Evolutionary conservation across 331 rosid species (phyloP), one percentile per base, ranked within the genome.

Genomic region (Spiraea crenata): DNA sequence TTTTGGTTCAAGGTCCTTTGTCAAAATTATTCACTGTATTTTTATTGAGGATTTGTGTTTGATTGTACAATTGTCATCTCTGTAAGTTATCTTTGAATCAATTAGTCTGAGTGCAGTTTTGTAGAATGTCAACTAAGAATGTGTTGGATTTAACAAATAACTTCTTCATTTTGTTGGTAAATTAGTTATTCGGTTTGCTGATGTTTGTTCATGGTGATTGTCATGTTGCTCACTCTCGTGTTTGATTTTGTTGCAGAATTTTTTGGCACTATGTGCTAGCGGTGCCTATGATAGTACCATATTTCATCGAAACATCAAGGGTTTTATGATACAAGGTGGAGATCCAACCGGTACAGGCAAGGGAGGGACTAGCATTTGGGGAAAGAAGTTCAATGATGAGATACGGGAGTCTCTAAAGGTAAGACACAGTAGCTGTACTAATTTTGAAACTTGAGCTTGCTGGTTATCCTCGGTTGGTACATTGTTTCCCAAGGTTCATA

Each of bases 321-420:
- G 97, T n/a, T 93, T 93, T 61, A 93, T 93, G 97, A 93, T 93
- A 70, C 99, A 93, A 91, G 99, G 99, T 39, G 99, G 99, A 62
- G 99, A 93, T 55, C 97, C 97, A 57, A 85, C 97, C 38, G 99
- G 99, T 54, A 93, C 99, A 0, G 99, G 96, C 78, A 93, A 91
- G 71, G 97, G 95, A 5, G 99, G 97, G 12, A 91, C 91, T 63
- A 87, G 99, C 42, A 91, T 91, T 38, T 93, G 97, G 99, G 96
- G 97, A 54, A 93, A 91, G 81, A 93, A 93, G 73, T 93, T 89
- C 79, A 91, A 87, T 3, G 97, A 93, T n/a, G 97, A 93, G 90
- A 89, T 89, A 59, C 82, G 96, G 44, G 97, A 93, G 71, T 89
- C 99, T 47, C 90, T 91, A 35, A 93, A 93, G 97, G 97, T 91